Evolutionary conservation across 2,329 filamentous ascomycete genomes (phyloP), one percentile per base, ranked within the genome.

Genomic region (Apiospora kogelbergensis): DNA sequence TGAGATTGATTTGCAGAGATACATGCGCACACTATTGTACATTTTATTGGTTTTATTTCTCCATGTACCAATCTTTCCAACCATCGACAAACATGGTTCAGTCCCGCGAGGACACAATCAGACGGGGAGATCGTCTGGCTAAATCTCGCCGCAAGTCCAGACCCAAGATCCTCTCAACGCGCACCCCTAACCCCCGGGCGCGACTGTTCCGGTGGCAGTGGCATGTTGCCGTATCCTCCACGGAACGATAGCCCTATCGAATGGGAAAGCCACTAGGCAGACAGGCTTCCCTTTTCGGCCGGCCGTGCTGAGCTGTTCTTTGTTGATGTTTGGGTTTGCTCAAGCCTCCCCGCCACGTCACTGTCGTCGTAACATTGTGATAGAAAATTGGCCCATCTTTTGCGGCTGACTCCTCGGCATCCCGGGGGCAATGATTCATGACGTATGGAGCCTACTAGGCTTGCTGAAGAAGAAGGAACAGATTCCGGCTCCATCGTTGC

Each of bases 331-430:
- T 37, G 53, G 48, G 53, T 20, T 60, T 30, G 15, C 46, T n/a
- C 46, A 53, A 53, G 46, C 24, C 46, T 26, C 45, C 22, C 45
- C 53, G 53, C 53, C 53, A 60, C 53, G 53, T 60, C 53, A 60
- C 53, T 37, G 53, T 60, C 53, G 53, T 60, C 53, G 53, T 60
- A 60, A 60, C 53, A 37, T 60, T 17, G 30, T 37, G 53, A 22
- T 37, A 33, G 5, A 37, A 30, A 60, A 60, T 37, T 60, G 53
- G 30, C 30, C 30, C 53, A 37, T 60, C 30, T 60, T 33, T 37
- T 60, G 53, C 53, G 53, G 53, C 53, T 60, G 53, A 60, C 26
- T 37, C 53, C 42, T 30, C 17, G 17, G 48, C 26, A 57, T 17
- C 13, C 46, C 24, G 24, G 4, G 22, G 53, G 53, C n/a, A 37